Evolutionary conservation across 1,139 yeast genomes (phyloP).

Genomic region (Magnusiomyces starmeri): DNA sequence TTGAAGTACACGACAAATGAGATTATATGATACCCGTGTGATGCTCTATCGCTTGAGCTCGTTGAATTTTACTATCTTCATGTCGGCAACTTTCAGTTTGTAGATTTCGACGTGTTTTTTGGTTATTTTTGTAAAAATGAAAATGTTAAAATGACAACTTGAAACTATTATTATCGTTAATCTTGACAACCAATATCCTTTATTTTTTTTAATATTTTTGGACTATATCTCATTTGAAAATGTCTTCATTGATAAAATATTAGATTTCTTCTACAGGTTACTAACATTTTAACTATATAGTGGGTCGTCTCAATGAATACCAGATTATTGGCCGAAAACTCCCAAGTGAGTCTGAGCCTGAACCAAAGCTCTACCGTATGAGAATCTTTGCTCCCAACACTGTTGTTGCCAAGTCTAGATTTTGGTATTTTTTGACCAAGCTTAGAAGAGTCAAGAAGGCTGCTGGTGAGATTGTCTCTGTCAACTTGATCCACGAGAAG

Average conservation of each 20-base stretch:
- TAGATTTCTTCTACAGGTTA: neutral
- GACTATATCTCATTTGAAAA: neutral
- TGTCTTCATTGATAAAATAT: neutral
- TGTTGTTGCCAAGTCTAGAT: constrained; percentile 99
- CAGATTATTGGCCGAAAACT: constrained; percentile 99
- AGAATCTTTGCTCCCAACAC: constrained; percentile 99
- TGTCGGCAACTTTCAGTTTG: neutral
- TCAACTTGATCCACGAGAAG: constrained; percentile 86
- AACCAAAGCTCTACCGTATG: constrained; percentile 99
- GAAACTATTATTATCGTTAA: neutral
- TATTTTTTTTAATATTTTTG: neutral
- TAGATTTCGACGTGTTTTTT: neutral
- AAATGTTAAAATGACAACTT: neutral
- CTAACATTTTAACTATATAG: constrained; percentile 13
- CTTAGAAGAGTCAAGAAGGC: constrained; percentile 99
- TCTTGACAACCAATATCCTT: neutral
- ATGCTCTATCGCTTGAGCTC: no score
- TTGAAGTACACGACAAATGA: neutral
- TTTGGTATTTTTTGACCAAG: constrained; percentile 99
- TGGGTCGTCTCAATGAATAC: constrained; percentile 90
- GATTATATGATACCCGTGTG: no score
- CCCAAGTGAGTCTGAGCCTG: constrained; percentile 98
- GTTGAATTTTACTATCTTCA: no score
- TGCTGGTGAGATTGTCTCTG: constrained; percentile 96
- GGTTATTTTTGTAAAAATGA: neutral